Evolutionary conservation across 2,329 filamentous ascomycete species (phyloP), one percentile per base, ranked within the genome.

Genomic region (Fusarium denticulatum): DNA sequence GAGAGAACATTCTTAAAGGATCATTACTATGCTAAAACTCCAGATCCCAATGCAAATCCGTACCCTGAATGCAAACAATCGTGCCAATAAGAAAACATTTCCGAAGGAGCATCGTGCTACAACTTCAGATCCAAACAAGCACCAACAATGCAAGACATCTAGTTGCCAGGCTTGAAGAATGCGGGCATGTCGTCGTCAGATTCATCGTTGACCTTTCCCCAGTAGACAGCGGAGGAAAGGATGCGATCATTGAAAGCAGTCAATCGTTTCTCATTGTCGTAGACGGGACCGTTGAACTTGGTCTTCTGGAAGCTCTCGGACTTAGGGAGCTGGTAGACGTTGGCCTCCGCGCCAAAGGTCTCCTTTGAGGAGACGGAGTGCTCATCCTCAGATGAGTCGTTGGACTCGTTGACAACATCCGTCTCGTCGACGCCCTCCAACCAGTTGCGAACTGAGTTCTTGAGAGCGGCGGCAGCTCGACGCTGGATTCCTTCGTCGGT

Each of bases 401-500:
- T 47, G 26, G 45, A 47, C 7, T 28, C 20, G 45, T 28, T 28
- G 20, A 11, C 20, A 30, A 15, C 20, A 30, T 47, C 45, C 0
- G 9, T 15, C 1, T 37, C 3, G 12, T 14, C 16, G 4, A n/a
- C 3, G 5, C 3, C 20, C 5, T 26, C 22, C 11, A 58, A 22
- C 56, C 56, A 58, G 3, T n/a, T 36, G 4, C 9, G 11, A 2
- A 58, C 32, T 0, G 7, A 28, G 3, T 22, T 8, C 0, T 22
- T 15, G 8, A n/a, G 20, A 18, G 26, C 3, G 3, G 14, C 30
- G 1, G 5, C 15, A 9, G 32, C 30, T 6, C 56, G 56, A 6
- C 20, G 42, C 0, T 37, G n/a, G 1, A 47, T 20, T 1, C 4
- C 42, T 1, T n/a, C 20, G 0, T 4, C 10, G 0, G 40, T 50